Evolutionary conservation across 2,329 filamentous ascomycete species (phyloP), one percentile per base, ranked within the genome.

Genomic region (Calonectria hawksworthii): DNA sequence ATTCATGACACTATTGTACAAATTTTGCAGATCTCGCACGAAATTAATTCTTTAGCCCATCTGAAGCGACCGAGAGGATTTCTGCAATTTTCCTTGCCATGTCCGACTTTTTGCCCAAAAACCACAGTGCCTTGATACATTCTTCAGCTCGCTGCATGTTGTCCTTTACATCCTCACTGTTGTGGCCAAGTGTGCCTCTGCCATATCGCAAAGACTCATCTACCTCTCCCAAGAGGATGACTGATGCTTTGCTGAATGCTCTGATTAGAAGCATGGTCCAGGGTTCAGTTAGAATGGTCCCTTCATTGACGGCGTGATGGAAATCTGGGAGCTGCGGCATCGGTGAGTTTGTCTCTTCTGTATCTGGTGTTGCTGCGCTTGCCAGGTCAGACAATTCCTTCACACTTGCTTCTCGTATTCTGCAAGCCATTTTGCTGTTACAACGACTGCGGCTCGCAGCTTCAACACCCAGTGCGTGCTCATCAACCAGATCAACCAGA

Each of bases 211-310:
- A 34, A 10, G 73, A 72, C 14, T 80, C 75, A 3, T 79, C 79
- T 0, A 78, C 81, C 52, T 81, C 81, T 18, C 86, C 81, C 2
- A 91, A 75, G 9, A 85, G 78, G 26, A 83, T 71, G 3, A 83
- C 78, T 1, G 82, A 86, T 0, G 89, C 88, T 77, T 87, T 88
- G n/a, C 87, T 85, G 70, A 92, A 91, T 0, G 87, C 87, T 34
- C 88, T 85, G 69, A 91, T 88, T 30, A 91, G 81, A 3, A 92
- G 86, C n/a, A 88, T 87, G 1, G 90, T 91, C 90, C 90, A 92
- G 0, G 90, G 90, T 75, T 92, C 90, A 0, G 90, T 91, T 30
- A 92, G 80, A 14, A 92, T 84, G 0, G 90, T 88, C 7, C 88
- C 89, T 75, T 90, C 86, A 69, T 86, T 90, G 32, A 91, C 84